Evolutionary conservation across 1,284 basidiomycete species (phyloP), one percentile per base, ranked within the genome.

Genomic region (Tilletia setariae): DNA sequence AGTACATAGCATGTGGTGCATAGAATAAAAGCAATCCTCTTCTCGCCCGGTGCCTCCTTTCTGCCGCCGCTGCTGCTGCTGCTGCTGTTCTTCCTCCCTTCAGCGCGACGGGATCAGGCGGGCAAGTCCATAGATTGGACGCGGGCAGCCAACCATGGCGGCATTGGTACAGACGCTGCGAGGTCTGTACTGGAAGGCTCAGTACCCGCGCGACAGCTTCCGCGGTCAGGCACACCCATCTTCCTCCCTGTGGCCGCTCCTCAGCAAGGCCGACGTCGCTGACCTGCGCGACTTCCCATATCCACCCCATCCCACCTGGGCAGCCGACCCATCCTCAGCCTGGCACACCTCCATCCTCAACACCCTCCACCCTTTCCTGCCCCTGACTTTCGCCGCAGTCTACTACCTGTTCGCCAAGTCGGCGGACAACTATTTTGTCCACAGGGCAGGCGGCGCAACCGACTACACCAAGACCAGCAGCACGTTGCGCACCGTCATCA

Each of bases 371-470:
- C 67, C 74, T 1, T 63, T 56, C 53, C 53, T 74, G 0, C 74
- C 76, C 3, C 62, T 79, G 23, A 61, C 63, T 15, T 79, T 79
- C 68, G 73, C 74, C 15, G 65, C 77, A 19, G 70, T 49, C 4
- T 79, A 79, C 71, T 77, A 77, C 68, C n/a, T 77, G 40, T 16
- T 75, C 21, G 72, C 72, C 15, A 74, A 79, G 49, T 21, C 66
- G 11, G 77, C 77, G 2, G 79, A 79, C 46, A 44, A 46, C 28
- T 32, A 70, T 59, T 62, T 72, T 49, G 67, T 63, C 51, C 19
- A 21, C n/a, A 63, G 43, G 30, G 35, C 19, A 8, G 61, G 61
- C 15, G 75, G 67, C 59, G 67, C 44, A 65, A 66, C 61, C 19
- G 77, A 79, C 56, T 70, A 43, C 56, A 77, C 74, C 32, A 73